phyloP scores from a whole-genome alignment of 1,284 basidiomycete species.

The Irpex lacteus region DNA sequence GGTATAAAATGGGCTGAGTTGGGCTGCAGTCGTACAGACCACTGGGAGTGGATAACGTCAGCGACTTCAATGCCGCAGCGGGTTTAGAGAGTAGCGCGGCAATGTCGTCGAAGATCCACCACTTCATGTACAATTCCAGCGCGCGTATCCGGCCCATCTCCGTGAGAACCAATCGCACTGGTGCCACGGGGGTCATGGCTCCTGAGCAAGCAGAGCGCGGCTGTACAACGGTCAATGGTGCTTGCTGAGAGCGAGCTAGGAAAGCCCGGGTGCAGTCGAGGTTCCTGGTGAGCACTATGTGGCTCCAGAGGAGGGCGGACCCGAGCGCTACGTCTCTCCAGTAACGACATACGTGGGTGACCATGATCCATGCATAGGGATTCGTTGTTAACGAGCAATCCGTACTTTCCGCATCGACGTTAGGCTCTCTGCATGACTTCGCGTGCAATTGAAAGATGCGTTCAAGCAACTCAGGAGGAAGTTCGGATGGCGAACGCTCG shows the following conservation, averaged over 20 bases:
- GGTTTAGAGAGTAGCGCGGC: background rate
- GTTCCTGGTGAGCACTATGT: slow-evolving; percentile 9
- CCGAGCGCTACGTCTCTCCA: slow-evolving; percentile 13
- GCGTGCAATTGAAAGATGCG: slow-evolving; percentile 11
- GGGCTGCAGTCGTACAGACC: slow-evolving; percentile 4
- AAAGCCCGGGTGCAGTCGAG: slow-evolving; percentile 5
- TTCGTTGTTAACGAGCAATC: background rate
- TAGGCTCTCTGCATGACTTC: background rate
- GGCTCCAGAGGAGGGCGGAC: slow-evolving; percentile 12
- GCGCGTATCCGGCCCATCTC: slow-evolving; percentile 8
- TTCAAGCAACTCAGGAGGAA: slow-evolving; percentile 12
- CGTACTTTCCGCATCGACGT: background rate
- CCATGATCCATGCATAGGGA: slow-evolving; percentile 12
- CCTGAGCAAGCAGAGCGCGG: background rate
- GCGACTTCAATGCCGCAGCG: background rate
- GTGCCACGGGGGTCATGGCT: slow-evolving; percentile 1
- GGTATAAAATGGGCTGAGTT: slow-evolving; percentile 1
- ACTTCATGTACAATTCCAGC: slow-evolving; percentile 9
- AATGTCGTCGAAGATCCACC: slow-evolving; percentile 13
- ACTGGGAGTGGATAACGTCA: slow-evolving; percentile 7
- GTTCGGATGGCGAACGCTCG: background rate
- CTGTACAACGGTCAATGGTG: slow-evolving; percentile 4
- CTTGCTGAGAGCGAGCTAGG: slow-evolving; percentile 8
- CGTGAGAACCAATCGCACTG: slow-evolving; percentile 9
- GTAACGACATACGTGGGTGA: slow-evolving; percentile 14